Percentiles rank a stretch among this genome's conserved stretches.
Evolutionary conservation across 1,284 basidiomycete species (phyloP).

Genomic region (Cryptococcus sp.): DNA sequence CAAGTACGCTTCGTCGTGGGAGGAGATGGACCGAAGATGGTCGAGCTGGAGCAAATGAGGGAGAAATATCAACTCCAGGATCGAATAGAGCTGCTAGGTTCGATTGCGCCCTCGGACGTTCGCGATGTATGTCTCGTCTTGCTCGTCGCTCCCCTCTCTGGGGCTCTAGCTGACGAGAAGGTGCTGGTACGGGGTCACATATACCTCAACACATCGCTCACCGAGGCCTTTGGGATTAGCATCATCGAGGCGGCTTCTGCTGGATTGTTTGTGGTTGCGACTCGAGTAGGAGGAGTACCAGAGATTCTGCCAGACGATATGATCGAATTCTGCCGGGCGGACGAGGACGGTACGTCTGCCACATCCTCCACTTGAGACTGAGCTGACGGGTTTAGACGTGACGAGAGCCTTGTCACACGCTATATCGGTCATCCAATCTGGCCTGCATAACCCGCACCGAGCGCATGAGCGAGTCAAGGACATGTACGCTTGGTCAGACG

Average conservation of each 20-base stretch:
- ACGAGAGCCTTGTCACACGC: slow-evolving; percentile 76
- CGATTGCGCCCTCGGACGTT: slow-evolving; percentile 74
- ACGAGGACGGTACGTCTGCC: slow-evolving; percentile 59
- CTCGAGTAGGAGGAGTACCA: slow-evolving; percentile 89
- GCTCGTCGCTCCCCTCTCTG: neutral
- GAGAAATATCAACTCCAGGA: slow-evolving; percentile 87
- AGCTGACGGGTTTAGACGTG: slow-evolving; percentile 70
- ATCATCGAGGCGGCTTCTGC: slow-evolving; percentile 94
- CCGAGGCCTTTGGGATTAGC: slow-evolving; percentile 93
- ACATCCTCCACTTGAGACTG: neutral
- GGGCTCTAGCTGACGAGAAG: slow-evolving; percentile 45
- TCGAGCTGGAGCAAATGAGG: slow-evolving; percentile 92
- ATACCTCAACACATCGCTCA: slow-evolving; percentile 91
- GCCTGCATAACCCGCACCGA: slow-evolving; percentile 67
- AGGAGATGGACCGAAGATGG: slow-evolving; percentile 91
- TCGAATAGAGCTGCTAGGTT: slow-evolving; percentile 79
- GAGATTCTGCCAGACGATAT: slow-evolving; percentile 90
- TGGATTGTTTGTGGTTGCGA: slow-evolving; percentile 90
- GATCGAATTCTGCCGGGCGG: slow-evolving; percentile 88
- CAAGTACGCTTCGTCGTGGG: slow-evolving; percentile 85
- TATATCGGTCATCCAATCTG: slow-evolving; percentile 62
- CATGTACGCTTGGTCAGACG: slow-evolving; percentile 86
- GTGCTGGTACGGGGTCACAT: slow-evolving; percentile 79
- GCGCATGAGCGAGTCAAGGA: slow-evolving; percentile 70
- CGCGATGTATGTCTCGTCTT: slow-evolving; percentile 55